A percentile compares a stretch with the other conserved stretches of the same genome.
Conservation (phyloP, 2,329 filamentous ascomycete genomes). For the Arthrobotrys sinensis region DNA sequence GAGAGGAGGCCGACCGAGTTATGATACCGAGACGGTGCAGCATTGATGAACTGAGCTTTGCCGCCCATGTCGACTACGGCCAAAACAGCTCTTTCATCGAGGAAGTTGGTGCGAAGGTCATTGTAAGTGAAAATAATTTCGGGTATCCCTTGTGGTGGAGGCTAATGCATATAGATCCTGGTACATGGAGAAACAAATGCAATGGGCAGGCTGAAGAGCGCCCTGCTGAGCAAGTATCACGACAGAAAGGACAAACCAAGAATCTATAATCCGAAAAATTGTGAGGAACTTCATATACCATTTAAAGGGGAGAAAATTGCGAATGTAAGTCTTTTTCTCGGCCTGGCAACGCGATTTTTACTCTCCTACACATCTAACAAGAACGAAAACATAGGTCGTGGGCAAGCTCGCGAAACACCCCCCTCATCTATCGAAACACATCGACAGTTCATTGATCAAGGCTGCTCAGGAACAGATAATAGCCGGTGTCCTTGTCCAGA, state of each 20-base stretch:
- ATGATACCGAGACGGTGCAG: slow-evolving; percentile 94
- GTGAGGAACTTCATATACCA: slow-evolving; percentile 92
- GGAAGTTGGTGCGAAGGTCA: slow-evolving; percentile 89
- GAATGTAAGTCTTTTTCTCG: slow-evolving; percentile 70
- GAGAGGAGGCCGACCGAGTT: slow-evolving; percentile 79
- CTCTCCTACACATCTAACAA: slow-evolving; percentile 6
- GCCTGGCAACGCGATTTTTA: neutral
- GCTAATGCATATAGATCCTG: slow-evolving; percentile 77
- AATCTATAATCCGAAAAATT: slow-evolving; percentile 93
- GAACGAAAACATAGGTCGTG: slow-evolving; percentile 75
- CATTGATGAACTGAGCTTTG: slow-evolving; percentile 94
- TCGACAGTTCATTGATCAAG: slow-evolving; percentile 66
- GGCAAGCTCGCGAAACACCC: slow-evolving; percentile 89
- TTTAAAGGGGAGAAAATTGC: slow-evolving; percentile 96
- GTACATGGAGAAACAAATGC: slow-evolving; percentile 98
- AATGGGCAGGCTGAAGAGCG: slow-evolving; percentile 97
- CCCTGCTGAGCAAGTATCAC: slow-evolving; percentile 90
- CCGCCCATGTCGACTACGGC: slow-evolving; percentile 94
- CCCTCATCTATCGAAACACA: slow-evolving; percentile 69
- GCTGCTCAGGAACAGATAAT: slow-evolving; percentile 76
- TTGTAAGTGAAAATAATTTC: slow-evolving; percentile 75
- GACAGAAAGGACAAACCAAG: slow-evolving; percentile 86
- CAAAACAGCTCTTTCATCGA: slow-evolving; percentile 98
- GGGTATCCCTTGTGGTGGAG: slow-evolving; percentile 22
- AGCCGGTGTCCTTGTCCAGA: slow-evolving; percentile 93